These are phyloP conservation scores for Petunia secreta DNA, from an alignment of 257 asterid species.

Conservation along the genomic window DNA sequence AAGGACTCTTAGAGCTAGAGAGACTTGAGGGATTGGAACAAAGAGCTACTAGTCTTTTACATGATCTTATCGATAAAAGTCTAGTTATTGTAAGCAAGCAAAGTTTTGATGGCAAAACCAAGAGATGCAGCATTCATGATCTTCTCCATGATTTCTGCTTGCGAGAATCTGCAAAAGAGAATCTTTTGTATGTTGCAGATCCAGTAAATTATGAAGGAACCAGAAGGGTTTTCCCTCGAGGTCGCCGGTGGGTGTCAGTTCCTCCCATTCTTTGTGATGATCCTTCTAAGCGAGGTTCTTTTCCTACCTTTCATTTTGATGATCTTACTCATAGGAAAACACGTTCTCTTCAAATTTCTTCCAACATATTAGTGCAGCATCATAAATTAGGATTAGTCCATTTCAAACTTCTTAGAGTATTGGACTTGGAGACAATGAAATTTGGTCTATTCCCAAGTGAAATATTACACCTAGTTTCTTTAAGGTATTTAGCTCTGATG, in stretches of 20 bases:
- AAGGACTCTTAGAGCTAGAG: not conserved
- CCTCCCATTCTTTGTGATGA: too few species aligned
- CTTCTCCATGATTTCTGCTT: conserved; percentile 24
- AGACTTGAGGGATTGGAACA: not conserved
- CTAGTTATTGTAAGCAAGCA: not conserved
- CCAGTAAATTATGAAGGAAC: not conserved
- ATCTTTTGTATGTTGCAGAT: too few species aligned
- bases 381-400: too few species aligned
- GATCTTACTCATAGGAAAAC: too few species aligned
- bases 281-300: too few species aligned
- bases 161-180: not conserved
- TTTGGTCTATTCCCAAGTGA: not conserved
- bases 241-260: not conserved
- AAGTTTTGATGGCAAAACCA: conserved; percentile 13
- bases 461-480: not conserved
- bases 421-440: not conserved
- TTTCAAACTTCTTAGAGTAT: not conserved
- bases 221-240: not conserved
- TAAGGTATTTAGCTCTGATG: not conserved
- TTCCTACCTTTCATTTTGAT: too few species aligned
- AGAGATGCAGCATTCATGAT: conserved; percentile 13
- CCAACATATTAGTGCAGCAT: too few species aligned
- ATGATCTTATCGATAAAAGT: conserved; percentile 18
- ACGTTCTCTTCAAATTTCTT: too few species aligned
- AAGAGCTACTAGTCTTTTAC: not conserved